Base-by-base conservation (phyloP, 2,329 filamentous ascomycete genomes). In the Aspergillus quadricinctus region DNA sequence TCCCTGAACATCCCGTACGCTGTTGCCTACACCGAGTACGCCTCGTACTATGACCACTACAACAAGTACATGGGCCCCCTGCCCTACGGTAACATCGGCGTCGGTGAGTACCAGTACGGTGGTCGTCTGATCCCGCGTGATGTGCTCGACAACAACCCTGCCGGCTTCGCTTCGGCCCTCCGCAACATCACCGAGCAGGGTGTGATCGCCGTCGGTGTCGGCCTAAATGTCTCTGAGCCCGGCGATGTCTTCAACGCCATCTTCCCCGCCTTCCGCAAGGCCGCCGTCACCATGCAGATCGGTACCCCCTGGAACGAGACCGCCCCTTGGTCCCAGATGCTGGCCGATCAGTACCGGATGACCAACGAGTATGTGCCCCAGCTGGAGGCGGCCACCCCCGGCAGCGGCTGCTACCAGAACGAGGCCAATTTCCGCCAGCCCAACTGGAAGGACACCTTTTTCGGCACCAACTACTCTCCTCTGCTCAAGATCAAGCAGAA, bases 351-450 rank as follows among this genome's bases (percentile, higher is more conserved):
- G 57, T 48, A 65, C 23, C 62, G 66, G 52, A 76, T 78, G 58
- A 78, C 75, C 3, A 57, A 75, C n/a, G 64, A 72, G 1, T 69
- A 70, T 14, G 66, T 76, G 7, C 74, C 76, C 4, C 64, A 69
- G 49, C 59, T 80, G 3, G 71, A 74, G 52, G 69, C 66, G 9
- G 57, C 76, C 10, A 75, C 75, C 1, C 75, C 76, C 0, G 66
- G 69, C 43, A 69, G 69, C 11, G 73, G 74, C 2, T 65, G 65
- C 3, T 79, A 80, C 59, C 59, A 76, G 57, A 79, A 78, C 53
- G 77, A 79, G 59, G 74, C 65, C n/a, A 68, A 77, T 53, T 74
- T 72, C 62, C 68, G 69, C 43, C 73, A 79, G 62, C 70, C 69
- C 2, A 65, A 76, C 59, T 78, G 71, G 64, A 66, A 77, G 63